These are phyloP conservation scores for Annulohypoxylon stygium DNA, from an alignment of 495 filamentous ascomycete species.

Conservation along the genomic window DNA sequence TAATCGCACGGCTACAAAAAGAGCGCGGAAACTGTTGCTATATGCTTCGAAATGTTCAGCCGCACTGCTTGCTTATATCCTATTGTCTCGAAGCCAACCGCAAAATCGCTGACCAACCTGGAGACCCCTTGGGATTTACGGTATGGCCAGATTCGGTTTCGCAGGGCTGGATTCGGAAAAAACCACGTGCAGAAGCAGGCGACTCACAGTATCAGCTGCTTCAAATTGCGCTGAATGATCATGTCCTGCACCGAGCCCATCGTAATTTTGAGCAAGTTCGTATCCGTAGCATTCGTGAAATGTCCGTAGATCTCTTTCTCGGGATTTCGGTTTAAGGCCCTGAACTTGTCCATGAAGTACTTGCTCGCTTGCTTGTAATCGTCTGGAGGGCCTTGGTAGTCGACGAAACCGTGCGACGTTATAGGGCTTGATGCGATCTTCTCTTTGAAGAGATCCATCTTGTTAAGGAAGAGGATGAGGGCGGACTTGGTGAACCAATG, in stretches of 20 bases:
- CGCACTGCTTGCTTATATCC: constrained; percentile 40
- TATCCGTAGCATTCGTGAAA: constrained; percentile 95
- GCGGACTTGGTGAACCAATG: constrained; percentile 97
- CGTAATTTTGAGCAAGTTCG: constrained; percentile 94
- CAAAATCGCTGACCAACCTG: constrained; percentile 46
- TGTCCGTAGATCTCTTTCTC: constrained; percentile 93
- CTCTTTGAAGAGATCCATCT: constrained; percentile 96
- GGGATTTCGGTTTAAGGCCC: constrained; percentile 84
- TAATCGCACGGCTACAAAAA: constrained; percentile 37
- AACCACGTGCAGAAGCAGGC: constrained; percentile 43
- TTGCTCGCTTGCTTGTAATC: constrained; percentile 74
- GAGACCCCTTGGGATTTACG: constrained; percentile 37
- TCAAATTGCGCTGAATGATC: constrained; percentile 98
- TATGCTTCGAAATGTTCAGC: constrained; percentile 56
- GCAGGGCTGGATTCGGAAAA: constrained; percentile 28
- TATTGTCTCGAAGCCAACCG: constrained; percentile 26
- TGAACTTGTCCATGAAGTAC: constrained; percentile 93
- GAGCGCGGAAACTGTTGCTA: constrained; percentile 49
- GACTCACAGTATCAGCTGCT: constrained; percentile 90
- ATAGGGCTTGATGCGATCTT: constrained; percentile 87
- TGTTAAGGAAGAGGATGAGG: constrained; percentile 98
- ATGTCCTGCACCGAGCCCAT: constrained; percentile 99
- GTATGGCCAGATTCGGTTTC: constrained; percentile 48
- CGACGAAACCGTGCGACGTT: constrained; percentile 88
- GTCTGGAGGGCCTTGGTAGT: constrained; percentile 74